Conservation (phyloP, 179 eudicot genomes). For the Vitellaria paradoxa region DNA sequence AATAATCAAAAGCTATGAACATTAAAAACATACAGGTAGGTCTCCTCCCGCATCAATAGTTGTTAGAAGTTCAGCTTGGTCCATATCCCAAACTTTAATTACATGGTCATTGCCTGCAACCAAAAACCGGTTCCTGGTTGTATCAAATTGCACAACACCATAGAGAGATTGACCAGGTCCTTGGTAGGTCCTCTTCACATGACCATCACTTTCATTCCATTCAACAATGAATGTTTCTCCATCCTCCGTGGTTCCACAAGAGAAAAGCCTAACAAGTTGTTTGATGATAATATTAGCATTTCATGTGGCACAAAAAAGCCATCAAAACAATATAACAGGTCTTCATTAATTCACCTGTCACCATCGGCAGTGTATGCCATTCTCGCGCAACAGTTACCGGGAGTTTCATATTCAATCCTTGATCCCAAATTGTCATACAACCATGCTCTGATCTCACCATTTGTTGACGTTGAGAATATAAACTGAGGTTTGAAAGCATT, state of each 20-base stretch:
- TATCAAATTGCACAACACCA: constrained; percentile 32
- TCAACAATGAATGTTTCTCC: constrained; percentile 40
- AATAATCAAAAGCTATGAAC: neutral
- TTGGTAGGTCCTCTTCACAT: constrained; percentile 26
- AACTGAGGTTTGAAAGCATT: constrained; percentile 32
- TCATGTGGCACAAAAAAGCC: neutral
- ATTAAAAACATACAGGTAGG: constrained; percentile 29
- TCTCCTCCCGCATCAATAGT: constrained; percentile 41
- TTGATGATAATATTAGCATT: neutral
- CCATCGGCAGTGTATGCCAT: constrained; percentile 52
- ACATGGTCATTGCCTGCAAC: constrained; percentile 37
- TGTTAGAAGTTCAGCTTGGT: constrained; percentile 24
- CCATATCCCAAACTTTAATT: constrained; percentile 42
- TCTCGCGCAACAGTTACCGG: constrained; percentile 42
- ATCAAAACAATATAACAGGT: neutral
- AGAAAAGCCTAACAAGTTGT: constrained; percentile 28
- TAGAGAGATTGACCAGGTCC: constrained; percentile 26
- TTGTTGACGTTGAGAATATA: constrained; percentile 44
- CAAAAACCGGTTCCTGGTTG: constrained; percentile 26
- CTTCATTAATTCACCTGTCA: constrained; percentile 33
- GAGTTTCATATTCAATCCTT: constrained; percentile 43
- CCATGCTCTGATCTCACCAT: constrained; percentile 66
- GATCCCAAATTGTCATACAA: constrained; percentile 41
- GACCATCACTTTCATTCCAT: constrained; percentile 41
- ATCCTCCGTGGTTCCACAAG: constrained; percentile 37